Evolutionary conservation across 2,329 filamentous ascomycete genomes (phyloP), one percentile per base, ranked within the genome.

Genomic region (Ophiostoma quercus): DNA sequence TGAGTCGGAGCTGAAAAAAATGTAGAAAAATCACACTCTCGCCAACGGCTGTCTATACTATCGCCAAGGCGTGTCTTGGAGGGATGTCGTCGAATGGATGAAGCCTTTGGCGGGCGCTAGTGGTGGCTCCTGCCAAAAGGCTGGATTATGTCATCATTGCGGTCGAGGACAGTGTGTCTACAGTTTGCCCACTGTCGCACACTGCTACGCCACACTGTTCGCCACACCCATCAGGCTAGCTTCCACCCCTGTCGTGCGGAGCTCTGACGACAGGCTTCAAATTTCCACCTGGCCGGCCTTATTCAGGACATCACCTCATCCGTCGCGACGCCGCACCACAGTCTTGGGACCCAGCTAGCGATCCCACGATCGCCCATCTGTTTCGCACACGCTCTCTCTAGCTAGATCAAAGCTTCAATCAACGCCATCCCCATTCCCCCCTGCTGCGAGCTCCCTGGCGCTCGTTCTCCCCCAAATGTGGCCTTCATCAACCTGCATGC

Each of bases 391-490:
- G 57, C 57, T 62, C 57, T 34, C 57, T 32, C 25, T 51, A n/a
- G 11, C 34, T 11, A 51, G 22, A 39, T 62, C 43, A 16, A 29
- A 34, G 25, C n/a, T 57, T 62, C 7, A 32, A 14, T 16, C 7
- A 5, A 7, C 57, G n/a, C 12, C 22, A 25, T 19, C 12, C 25
- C 12, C 14, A 25, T 62, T 12, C 32, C 25, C 34, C 47, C n/a
- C 11, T 65, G 19, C 37, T 22, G 67, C 43, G 67, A 60, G 47
- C 68, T 43, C 32, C 65, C 62, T 65, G 32, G 63, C 47, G 37
- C 60, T 66, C 63, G 16, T 39, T 57, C 14, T 66, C 57, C 41
- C 32, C 63, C 72, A 39, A 73, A 73, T 73, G 73, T 70, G 73
- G 67, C 67, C 70, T 14, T 63, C 67, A 71, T 66, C 71, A 41